phyloP scores from a whole-genome alignment of 179 eudicot species.

The Carnegiea gigantea region DNA sequence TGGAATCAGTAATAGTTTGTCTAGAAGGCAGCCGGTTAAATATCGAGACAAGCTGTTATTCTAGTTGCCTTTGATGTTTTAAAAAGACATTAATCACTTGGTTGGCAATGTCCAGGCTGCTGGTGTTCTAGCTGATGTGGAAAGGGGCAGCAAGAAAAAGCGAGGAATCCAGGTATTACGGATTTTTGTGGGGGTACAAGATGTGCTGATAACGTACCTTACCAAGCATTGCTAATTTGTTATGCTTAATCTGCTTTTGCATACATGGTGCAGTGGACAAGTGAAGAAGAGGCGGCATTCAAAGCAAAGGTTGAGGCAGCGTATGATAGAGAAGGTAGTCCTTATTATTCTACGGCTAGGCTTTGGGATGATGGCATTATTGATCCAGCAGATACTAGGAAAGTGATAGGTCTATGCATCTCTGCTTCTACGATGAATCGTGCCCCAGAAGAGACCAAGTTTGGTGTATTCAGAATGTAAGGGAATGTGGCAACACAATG shows the following conservation, averaged over 20 bases:
- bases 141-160: constrained; percentile 67
- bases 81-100: not conserved
- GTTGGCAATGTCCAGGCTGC: constrained; percentile 65
- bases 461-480: constrained; percentile 96
- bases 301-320: constrained; percentile 76
- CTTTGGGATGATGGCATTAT: constrained; percentile 98
- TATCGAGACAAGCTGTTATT: not conserved
- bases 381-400: constrained; percentile 94
- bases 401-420: constrained; percentile 67
- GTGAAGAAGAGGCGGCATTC: constrained; percentile 83
- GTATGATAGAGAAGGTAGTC: constrained; percentile 78
- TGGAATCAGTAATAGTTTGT: not conserved
- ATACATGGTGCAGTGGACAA: constrained; percentile 60
- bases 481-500: not conserved
- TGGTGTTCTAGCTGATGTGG: constrained; percentile 89
- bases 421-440: constrained; percentile 69
- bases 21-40: not conserved
- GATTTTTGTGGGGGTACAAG: not conserved
- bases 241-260: not conserved
- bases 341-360: constrained; percentile 90
- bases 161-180: constrained; percentile 65
- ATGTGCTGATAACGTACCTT: not conserved
- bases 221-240: not conserved
- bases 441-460: constrained; percentile 63
- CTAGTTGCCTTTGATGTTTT: not conserved